These are phyloP conservation scores for Hippophae gyantsensis DNA, from an alignment of 306 rosid genomes.

Conservation along the genomic window DNA sequence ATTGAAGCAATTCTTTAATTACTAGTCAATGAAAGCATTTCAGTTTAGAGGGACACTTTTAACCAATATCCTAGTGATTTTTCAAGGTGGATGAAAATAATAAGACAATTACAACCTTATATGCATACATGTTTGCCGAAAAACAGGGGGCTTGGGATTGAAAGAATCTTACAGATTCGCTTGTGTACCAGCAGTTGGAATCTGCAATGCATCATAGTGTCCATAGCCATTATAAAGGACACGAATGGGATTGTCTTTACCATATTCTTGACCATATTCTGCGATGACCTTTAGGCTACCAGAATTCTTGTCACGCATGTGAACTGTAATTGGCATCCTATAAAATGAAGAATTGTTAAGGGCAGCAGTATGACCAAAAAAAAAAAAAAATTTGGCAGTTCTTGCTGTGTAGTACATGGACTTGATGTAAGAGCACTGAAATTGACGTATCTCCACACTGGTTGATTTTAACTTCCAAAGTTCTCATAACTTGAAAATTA, in stretches of 20 bases:
- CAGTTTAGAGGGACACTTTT: too few species aligned
- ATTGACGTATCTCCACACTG: neutral
- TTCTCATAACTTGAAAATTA: too few species aligned
- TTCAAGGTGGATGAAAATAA: neutral
- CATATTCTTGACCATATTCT: conserved; percentile 75
- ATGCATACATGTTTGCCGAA: conserved; percentile 3
- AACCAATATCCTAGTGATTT: too few species aligned
- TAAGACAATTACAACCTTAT: neutral
- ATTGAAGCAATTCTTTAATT: too few species aligned
- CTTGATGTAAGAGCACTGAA: neutral
- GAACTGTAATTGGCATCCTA: conserved; percentile 83
- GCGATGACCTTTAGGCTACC: conserved; percentile 47
- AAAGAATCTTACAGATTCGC: conserved; percentile 19
- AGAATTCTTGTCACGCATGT: conserved; percentile 44
- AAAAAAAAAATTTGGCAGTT: too few species aligned
- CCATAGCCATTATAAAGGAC: conserved; percentile 68
- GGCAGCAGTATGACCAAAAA: neutral
- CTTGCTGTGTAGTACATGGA: too few species aligned
- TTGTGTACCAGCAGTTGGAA: conserved; percentile 1
- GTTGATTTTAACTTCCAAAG: too few species aligned
- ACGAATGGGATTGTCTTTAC: conserved; percentile 51
- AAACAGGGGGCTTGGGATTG: neutral
- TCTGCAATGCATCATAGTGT: conserved; percentile 58
- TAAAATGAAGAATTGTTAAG: conserved; percentile 13
- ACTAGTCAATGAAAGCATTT: too few species aligned